Base-by-base conservation (phyloP, 352 stramenopile genomes). In the Globisporangium okanoganense region DNA sequence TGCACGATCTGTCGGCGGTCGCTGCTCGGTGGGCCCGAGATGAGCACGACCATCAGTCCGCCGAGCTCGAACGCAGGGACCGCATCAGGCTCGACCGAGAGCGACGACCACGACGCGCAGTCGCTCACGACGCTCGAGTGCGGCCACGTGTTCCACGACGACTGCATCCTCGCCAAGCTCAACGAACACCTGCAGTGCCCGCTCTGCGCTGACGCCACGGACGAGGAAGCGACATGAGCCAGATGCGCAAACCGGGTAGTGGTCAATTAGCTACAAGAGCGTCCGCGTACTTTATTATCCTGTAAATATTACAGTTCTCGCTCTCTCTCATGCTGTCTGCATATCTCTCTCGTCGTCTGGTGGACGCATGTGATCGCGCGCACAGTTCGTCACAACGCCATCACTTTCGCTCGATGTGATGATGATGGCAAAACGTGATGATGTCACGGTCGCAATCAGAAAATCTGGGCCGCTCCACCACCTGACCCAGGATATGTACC, bases 121-220 rank as follows among this genome's bases (percentile, higher is more conserved):
- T 81, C 79, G 36, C 65, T 94, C 25, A 92, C 85, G 25, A 92
- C 83, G 40, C 73, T 95, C 2, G 65, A 85, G 47, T 95, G 85
- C 52, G 82, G 85, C 16, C 85, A 95, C 65, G 83, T 82, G 48
- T 95, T 92, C 71, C 85, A 95, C 62, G 85, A 95, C 53, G 85
- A 95, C 58, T 95, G 85, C 65, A 95, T 95, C 55, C 66, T 95
- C 8, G 71, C 67, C 47, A 92, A 94, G 62, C 77, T 94, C 35
- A 94, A 94, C 66, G 69, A 90, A 61, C 72, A 58, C 24, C 69
- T 94, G 9, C 56, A 65, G 48, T 94, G 85, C 61, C 85, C 85
- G 24, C 64, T 89, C 12, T 94, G 85, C 31, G 43, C 65, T 25
- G 53, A 49, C 51, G 44, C 63, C 13, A 16, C 49, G 9, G 25